Conservation (phyloP, 1,284 basidiomycete genomes). For the Tilletia horrida region DNA sequence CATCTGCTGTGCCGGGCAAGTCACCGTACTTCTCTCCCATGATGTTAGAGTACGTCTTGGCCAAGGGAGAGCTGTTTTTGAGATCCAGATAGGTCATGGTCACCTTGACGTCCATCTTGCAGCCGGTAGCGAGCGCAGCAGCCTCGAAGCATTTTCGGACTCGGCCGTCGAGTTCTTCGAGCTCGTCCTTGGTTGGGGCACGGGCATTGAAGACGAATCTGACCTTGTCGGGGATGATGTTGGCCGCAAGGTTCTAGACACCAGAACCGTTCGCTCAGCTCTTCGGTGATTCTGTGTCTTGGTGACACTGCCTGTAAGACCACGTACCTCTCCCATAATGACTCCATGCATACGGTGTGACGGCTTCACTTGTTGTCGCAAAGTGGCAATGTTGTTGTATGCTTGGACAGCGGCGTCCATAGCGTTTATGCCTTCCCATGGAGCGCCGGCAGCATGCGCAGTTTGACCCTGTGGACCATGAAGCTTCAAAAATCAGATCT, state of each 20-base stretch:
- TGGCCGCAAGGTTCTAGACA: constrained; percentile 16
- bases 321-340: constrained; percentile 54
- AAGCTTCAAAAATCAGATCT: too few species aligned
- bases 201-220: constrained; percentile 68
- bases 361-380: constrained; percentile 71
- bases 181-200: constrained; percentile 64
- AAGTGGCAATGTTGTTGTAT: constrained; percentile 69
- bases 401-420: constrained; percentile 77
- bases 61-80: constrained; percentile 37
- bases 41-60: constrained; percentile 37
- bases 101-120: constrained; percentile 61
- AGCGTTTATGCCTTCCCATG: constrained; percentile 80
- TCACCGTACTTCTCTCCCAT: constrained; percentile 49
- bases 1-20: constrained; percentile 11
- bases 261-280: not conserved
- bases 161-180: constrained; percentile 61
- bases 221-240: constrained; percentile 76
- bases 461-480: constrained; percentile 26
- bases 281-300: not conserved
- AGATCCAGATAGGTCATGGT: constrained; percentile 53
- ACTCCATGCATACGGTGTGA: constrained; percentile 59
- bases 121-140: constrained; percentile 69
- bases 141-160: constrained; percentile 69
- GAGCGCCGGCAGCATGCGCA: constrained; percentile 58
- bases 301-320: not conserved